These are phyloP conservation scores for Euryodendron excelsum DNA, from an alignment of 148 eudicot species.

Conservation along the genomic window DNA sequence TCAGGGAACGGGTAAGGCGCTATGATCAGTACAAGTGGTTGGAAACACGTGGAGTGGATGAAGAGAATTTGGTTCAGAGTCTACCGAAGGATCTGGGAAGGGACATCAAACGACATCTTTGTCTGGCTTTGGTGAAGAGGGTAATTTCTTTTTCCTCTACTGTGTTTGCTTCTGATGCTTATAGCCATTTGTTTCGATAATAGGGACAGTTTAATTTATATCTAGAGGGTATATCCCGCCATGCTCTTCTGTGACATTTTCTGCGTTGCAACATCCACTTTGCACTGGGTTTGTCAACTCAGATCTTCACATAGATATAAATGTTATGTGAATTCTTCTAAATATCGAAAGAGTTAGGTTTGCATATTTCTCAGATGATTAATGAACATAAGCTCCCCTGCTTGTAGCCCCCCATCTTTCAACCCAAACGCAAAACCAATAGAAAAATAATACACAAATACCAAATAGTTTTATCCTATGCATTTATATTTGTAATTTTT, in stretches of 20 bases:
- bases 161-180: neutral
- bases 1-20: conserved; percentile 69
- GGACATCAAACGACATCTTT: conserved; percentile 77
- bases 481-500: too few relatives aligned
- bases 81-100: conserved; percentile 69
- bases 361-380: neutral
- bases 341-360: neutral
- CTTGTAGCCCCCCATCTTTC: neutral
- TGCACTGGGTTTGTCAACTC: neutral
- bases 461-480: too few relatives aligned
- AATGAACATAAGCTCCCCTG: neutral
- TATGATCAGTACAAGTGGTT: conserved; percentile 79
- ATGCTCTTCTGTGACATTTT: too few relatives aligned
- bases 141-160: conserved; percentile 29
- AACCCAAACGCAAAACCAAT: too few relatives aligned
- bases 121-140: conserved; percentile 69
- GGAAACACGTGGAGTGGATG: conserved; percentile 79
- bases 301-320: too few relatives aligned
- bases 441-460: too few relatives aligned
- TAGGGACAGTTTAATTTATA: too few relatives aligned
- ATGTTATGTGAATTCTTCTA: too few relatives aligned
- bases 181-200: neutral
- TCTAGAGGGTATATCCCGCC: too few relatives aligned
- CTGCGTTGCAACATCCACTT: too few relatives aligned
- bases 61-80: conserved; percentile 59